These are phyloP conservation scores for Serendipita sp. DNA, from an alignment of 768 basidiomycete species.

Conservation along the genomic window DNA sequence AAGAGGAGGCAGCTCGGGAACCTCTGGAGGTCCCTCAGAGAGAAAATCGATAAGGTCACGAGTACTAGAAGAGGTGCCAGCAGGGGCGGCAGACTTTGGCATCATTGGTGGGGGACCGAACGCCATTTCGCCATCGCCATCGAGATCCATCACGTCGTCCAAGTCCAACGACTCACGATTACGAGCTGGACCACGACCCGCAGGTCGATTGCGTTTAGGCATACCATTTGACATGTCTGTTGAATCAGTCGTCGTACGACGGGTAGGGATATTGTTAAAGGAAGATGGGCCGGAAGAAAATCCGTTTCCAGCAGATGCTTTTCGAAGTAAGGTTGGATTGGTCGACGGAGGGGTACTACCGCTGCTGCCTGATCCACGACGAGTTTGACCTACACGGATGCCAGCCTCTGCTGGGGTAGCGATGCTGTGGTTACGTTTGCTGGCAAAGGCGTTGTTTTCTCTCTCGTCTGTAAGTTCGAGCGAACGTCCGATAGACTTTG, in stretches of 20 bases:
- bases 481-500: constrained; percentile 1
- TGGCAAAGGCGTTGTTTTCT: neutral
- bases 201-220: constrained; percentile 27
- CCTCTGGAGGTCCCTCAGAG: constrained; percentile 36
- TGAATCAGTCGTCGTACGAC: neutral
- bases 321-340: constrained; percentile 1
- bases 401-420: neutral
- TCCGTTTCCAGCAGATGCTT: constrained; percentile 5
- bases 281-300: constrained; percentile 4
- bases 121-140: constrained; percentile 12
- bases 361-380: constrained; percentile 1
- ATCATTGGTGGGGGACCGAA: constrained; percentile 8
- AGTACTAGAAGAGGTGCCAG: constrained; percentile 18
- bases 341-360: neutral
- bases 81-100: constrained; percentile 14
- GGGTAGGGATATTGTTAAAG: neutral
- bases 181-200: constrained; percentile 28
- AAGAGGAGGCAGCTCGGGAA: constrained; percentile 24
- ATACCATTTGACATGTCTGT: constrained; percentile 13
- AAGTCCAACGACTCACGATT: constrained; percentile 56
- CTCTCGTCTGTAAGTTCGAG: neutral
- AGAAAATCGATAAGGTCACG: constrained; percentile 43
- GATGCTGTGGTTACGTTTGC: neutral
- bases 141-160: constrained; percentile 46
- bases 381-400: neutral